phyloP scores from a whole-genome alignment of 345 rosid species.

The Citropsis articulata region DNA sequence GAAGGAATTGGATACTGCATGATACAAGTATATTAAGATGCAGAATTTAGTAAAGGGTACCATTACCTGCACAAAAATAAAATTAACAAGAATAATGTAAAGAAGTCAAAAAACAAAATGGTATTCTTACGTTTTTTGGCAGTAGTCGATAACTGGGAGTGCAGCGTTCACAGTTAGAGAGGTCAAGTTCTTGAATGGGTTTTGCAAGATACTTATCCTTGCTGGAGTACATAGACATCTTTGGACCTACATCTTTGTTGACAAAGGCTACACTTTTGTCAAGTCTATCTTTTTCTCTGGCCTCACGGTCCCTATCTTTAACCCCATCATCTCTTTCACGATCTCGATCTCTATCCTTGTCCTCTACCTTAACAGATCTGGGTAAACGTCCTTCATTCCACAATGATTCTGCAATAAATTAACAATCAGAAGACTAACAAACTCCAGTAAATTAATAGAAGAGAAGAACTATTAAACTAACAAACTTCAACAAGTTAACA shows the following conservation, averaged over 20 bases:
- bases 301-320: conserved; percentile 69
- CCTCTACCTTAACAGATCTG: conserved; percentile 66
- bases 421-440: conserved; percentile 11
- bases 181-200: conserved; percentile 91
- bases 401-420: conserved; percentile 45
- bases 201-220: conserved; percentile 77
- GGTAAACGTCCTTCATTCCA: conserved; percentile 66
- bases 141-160: conserved; percentile 97
- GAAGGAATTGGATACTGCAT: conserved; percentile 83
- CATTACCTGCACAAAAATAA: conserved; percentile 1
- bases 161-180: conserved; percentile 92
- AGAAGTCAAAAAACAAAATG: neutral
- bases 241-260: conserved; percentile 53
- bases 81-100: conserved; percentile 2
- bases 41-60: conserved; percentile 17
- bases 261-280: conserved; percentile 50
- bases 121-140: conserved; percentile 67
- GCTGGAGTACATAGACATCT: conserved; percentile 53
- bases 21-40: conserved; percentile 18
- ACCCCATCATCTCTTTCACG: conserved; percentile 53
- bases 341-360: conserved; percentile 67
- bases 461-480: neutral
- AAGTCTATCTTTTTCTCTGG: conserved; percentile 71
- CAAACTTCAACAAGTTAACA: conserved; percentile 2
- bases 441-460: conserved; percentile 7